Base-by-base conservation (phyloP, 306 rosid species). In the Cicer yamashitae region DNA sequence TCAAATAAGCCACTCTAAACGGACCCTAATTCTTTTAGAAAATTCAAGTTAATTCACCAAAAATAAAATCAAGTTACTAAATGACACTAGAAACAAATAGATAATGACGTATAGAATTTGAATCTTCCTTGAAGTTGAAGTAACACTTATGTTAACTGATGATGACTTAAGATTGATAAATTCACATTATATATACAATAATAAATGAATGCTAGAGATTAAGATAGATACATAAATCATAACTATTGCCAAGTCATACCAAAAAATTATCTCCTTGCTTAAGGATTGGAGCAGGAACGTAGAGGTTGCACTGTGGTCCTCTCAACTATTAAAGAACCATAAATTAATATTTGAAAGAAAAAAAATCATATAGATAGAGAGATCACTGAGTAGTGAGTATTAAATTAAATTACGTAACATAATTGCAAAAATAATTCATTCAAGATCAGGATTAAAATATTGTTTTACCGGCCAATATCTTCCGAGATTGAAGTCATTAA, bases 271-370 rank as follows among this genome's bases (percentile, higher is more conserved):
- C 79, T 75, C 93, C 96, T 25, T 73, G 87, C 75, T 73, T 74
- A 73, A 94, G 97, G 80, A 90, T 12, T 40, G 96, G 97, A 61
- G 97, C 96, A 70, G 98, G 98, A 74, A 90, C 83, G 52, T 94
- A 94, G 54, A 94, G 93, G 81, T 75, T 91, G 92, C 98, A 94
- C 64, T 94, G 97, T 34, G 98, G 97, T 73, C 98, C 98, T 76
- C 48, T 81, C 57, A 46, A 73, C 98, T 94, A 86, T 78, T 67
- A 74, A 83, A 54, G 30, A 66, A 54, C 30, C 73, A 82, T 37
- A 64, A 41, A 58, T 82, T 44, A 64, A 70, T 77, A 56, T 50
- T 76, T 46, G 13, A 41, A 67, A 41, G 44, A 15, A 60, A 76
- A 77, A 40, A 40, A 57, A 53, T 14, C 41, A 70, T 4, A 15